phyloP scores from a whole-genome alignment of 495 filamentous ascomycete species.

The Aspergillus nanangensis region DNA sequence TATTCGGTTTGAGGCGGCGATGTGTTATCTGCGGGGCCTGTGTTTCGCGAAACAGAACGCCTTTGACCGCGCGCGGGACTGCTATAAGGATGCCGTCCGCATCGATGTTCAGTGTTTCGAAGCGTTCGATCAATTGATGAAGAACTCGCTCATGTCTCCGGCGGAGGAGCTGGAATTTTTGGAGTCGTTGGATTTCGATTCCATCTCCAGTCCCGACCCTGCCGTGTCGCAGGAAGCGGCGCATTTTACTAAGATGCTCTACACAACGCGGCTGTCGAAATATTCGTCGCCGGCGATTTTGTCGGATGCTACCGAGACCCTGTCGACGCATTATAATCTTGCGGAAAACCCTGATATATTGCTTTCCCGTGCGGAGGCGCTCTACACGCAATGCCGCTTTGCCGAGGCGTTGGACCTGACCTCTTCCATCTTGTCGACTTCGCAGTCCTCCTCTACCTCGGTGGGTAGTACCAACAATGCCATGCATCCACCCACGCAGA shows the following conservation, averaged over 20 bases:
- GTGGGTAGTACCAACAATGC: constrained; percentile 14
- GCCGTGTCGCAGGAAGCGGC: constrained; percentile 73
- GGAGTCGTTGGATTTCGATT: constrained; percentile 86
- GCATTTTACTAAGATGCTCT: constrained; percentile 93
- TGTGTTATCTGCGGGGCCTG: constrained; percentile 92
- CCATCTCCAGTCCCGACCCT: constrained; percentile 57
- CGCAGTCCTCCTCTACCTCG: constrained; percentile 29
- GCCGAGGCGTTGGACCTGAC: constrained; percentile 81
- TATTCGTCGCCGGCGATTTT: constrained; percentile 85
- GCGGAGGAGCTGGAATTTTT: constrained; percentile 94
- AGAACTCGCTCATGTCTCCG: constrained; percentile 95
- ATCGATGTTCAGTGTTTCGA: constrained; percentile 99
- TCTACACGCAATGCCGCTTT: constrained; percentile 94
- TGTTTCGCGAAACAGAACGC: constrained; percentile 98
- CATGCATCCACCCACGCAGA: constrained; percentile 30
- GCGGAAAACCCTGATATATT: constrained; percentile 84
- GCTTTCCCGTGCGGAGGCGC: constrained; percentile 83
- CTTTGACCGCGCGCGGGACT: constrained; percentile 94
- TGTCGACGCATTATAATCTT: constrained; percentile 91
- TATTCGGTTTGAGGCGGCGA: constrained; percentile 85
- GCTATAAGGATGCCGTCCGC: constrained; percentile 93
- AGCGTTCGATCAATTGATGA: constrained; percentile 96
- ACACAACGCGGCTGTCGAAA: constrained; percentile 93
- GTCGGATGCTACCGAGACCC: constrained; percentile 79
- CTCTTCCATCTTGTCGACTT: constrained; percentile 65